Evolutionary conservation across 148 eudicot genomes (phyloP).

Genomic region (Chenopodium formosanum): DNA sequence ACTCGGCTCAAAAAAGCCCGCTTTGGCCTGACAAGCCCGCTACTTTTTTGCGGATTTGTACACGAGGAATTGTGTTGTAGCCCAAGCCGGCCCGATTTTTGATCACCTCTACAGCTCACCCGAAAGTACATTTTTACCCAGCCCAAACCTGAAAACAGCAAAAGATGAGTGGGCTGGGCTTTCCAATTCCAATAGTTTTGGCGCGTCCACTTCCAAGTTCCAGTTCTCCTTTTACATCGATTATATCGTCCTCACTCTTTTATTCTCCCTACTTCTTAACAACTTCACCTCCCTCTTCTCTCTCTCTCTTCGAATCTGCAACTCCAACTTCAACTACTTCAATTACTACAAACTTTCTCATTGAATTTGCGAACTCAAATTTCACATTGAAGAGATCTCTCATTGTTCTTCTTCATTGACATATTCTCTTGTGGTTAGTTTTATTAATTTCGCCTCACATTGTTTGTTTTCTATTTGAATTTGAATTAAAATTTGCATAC

Average conservation of each 20-base stretch:
- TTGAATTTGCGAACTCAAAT: background rate
- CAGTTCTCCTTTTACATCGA: background rate
- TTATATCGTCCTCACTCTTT: constrained; percentile 13
- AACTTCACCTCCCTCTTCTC: constrained; percentile 5
- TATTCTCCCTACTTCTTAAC: constrained; percentile 6
- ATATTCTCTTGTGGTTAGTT: background rate
- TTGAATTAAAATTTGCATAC: background rate
- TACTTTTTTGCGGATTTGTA: no score
- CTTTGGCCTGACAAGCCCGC: no score
- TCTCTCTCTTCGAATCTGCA: constrained; percentile 5
- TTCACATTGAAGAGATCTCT: background rate
- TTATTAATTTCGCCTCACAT: background rate
- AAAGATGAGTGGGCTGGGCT: no score
- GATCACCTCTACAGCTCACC: no score
- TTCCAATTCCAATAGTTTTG: no score
- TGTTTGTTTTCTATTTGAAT: background rate
- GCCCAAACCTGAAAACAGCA: no score
- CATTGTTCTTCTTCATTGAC: background rate
- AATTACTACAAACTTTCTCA: background rate
- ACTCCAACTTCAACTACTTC: background rate
- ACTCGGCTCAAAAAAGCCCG: no score
- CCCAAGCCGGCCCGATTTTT: no score
- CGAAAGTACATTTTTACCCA: no score
- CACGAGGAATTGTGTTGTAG: no score
- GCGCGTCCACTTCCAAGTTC: no score